Base-by-base conservation (phyloP, 2,329 filamentous ascomycete genomes). In the Trichoderma polysporum region DNA sequence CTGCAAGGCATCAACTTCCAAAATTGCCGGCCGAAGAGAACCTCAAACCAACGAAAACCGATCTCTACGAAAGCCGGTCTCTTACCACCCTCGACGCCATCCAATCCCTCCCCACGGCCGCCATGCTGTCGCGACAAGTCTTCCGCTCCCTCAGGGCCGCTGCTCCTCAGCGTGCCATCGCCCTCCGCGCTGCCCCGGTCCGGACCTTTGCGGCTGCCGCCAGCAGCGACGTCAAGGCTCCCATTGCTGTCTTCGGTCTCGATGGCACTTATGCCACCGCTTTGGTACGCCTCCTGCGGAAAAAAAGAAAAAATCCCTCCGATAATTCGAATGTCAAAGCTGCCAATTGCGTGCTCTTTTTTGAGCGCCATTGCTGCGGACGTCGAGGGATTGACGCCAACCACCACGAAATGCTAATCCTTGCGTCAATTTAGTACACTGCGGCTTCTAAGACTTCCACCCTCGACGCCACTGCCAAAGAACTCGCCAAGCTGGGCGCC, bases 221-320 rank as follows among this genome's bases (percentile, higher is more conserved):
- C 74, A 80, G 85, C 76, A 83, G 88, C 79, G 88, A 90, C 69
- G 82, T 88, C 80, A 94, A 92, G 86, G 89, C 94, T 76, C 95
- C 95, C 74, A 86, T 97, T 79, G 88, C 94, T 76, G 88, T 99
- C 78, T 99, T 93, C 83, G 95, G 95, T 75, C 85, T 99, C 78
- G 95, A 98, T 83, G 95, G 95, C 82, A 98, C 94, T 79, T 99
- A 99, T 85, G 95, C 95, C 80, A 93, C 91, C 84, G 95, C 95
- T 85, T 87, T 99, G 90, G 95, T 99, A 94, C 81, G 92, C 73
- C 68, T 59, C 53, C 25, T 53, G 45, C 29, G 29, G 63, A 56
- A 68, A 53, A 60, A 19, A 25, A 2, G 63, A 49, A 45, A 41
- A 2, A 19, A 10, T 35, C 39, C 17, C 3, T 15, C 6, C 22